A percentile compares a stretch with the other conserved stretches of the same genome.
Evolutionary conservation across 202 grass and related monocot genomes (phyloP).

Genomic region (Zoysia matrella): DNA sequence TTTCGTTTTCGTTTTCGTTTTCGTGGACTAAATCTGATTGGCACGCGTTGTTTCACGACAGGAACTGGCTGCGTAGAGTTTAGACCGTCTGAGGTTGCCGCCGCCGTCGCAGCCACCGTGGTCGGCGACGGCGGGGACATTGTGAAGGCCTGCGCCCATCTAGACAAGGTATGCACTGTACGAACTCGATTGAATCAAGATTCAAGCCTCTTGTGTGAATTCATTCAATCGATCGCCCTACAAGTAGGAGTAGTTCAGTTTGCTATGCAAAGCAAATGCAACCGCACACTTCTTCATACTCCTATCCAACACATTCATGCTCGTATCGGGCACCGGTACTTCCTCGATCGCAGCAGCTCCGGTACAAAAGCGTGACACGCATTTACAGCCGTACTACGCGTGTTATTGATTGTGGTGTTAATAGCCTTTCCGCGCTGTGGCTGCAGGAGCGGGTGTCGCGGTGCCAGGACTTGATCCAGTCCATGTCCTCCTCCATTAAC

Average conservation of each 20-base stretch:
- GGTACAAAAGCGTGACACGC: conserved; percentile 36
- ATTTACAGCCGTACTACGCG: conserved; percentile 18
- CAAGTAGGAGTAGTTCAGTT: not conserved
- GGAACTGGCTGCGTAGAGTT: conserved; percentile 62
- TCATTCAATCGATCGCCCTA: not conserved
- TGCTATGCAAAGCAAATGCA: conserved; percentile 15
- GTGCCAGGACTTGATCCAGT: conserved; percentile 59
- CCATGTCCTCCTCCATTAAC: conserved; percentile 41
- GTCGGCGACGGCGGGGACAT: conserved; percentile 44
- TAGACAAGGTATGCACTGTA: conserved; percentile 56
- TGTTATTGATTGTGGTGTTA: conserved; percentile 39
- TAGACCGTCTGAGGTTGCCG: not conserved
- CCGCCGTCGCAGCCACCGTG: conserved; percentile 34
- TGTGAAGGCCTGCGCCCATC: conserved; percentile 50
- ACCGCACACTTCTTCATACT: not conserved
- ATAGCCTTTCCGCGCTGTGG: conserved; percentile 13
- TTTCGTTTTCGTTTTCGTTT: not conserved
- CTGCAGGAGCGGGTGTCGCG: conserved; percentile 58
- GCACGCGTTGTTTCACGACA: conserved; percentile 23
- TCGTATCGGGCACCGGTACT: conserved; percentile 23
- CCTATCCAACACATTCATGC: conserved; percentile 36
- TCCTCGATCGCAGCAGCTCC: conserved; percentile 4
- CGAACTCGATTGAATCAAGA: not conserved
- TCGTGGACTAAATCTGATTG: conserved; percentile 4
- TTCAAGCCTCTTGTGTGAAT: not conserved